A percentile compares a stretch with the other conserved stretches of the same genome.
Conservation (phyloP, 1,284 basidiomycete genomes). For the Sporisorium sorghi region DNA sequence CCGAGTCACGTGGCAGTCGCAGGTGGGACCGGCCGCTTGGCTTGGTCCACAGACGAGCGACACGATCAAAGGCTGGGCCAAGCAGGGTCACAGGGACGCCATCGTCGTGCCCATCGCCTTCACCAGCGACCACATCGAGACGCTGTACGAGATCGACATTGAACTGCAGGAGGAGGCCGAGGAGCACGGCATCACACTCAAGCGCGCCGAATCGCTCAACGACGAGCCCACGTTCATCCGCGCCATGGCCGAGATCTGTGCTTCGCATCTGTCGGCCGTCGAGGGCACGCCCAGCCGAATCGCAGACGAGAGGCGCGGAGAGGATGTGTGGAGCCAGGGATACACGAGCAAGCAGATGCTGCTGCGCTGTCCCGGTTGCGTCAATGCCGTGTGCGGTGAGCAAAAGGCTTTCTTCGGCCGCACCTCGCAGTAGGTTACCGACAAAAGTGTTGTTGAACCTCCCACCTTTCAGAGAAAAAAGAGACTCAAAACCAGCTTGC, state of each 20-base stretch:
- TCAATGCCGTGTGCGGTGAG: slow-evolving; percentile 83
- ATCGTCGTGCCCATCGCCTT: slow-evolving; percentile 96
- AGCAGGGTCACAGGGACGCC: slow-evolving; percentile 86
- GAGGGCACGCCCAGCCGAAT: slow-evolving; percentile 35
- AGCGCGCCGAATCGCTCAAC: slow-evolving; percentile 94
- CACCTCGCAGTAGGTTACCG: slow-evolving; percentile 15
- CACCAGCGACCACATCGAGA: slow-evolving; percentile 99
- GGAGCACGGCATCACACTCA: slow-evolving; percentile 88
- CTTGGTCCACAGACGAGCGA: slow-evolving; percentile 96
- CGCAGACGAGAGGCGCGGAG: slow-evolving; percentile 33
- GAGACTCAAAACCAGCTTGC: neutral
- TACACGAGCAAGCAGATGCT: slow-evolving; percentile 81
- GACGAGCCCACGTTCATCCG: slow-evolving; percentile 96
- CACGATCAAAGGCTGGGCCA: slow-evolving; percentile 89
- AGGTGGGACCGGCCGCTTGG: slow-evolving; percentile 97
- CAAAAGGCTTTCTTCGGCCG: slow-evolving; percentile 85
- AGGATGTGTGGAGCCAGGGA: slow-evolving; percentile 62
- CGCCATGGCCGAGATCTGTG: slow-evolving; percentile 92
- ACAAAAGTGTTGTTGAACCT: neutral
- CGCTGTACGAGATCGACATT: slow-evolving; percentile 93
- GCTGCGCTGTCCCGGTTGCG: slow-evolving; percentile 92
- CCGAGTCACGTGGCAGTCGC: slow-evolving; percentile 96
- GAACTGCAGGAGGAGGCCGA: slow-evolving; percentile 85
- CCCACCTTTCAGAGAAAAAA: neutral
- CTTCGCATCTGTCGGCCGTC: slow-evolving; percentile 76